A percentile compares a stretch with the other conserved stretches of the same genome.
Evolutionary conservation across 164 flowering plant genomes (phyloP).

Genomic region (Aristolochia fimbriata): DNA sequence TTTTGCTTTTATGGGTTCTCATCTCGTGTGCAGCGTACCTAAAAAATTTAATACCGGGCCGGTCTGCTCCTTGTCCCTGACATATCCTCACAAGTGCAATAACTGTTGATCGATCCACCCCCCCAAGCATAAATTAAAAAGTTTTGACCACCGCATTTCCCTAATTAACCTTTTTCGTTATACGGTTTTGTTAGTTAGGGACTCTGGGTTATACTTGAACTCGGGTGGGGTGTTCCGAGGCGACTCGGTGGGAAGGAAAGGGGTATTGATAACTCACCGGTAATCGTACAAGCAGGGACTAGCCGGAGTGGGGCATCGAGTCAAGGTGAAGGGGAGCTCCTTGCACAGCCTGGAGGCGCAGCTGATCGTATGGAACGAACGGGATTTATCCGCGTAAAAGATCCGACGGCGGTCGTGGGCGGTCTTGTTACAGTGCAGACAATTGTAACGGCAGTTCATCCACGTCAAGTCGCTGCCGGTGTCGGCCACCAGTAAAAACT

Average conservation of each 20-base stretch:
- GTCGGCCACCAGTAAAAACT: constrained; percentile 42
- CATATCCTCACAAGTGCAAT: too few relatives aligned
- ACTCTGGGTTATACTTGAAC: not conserved
- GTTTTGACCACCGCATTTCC: too few relatives aligned
- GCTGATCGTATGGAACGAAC: constrained; percentile 30
- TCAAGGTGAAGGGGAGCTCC: constrained; percentile 34
- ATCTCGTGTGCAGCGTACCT: too few relatives aligned
- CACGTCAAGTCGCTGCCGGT: constrained; percentile 80
- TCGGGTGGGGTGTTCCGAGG: not conserved
- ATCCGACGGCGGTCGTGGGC: constrained; percentile 5
- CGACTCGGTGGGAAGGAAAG: not conserved
- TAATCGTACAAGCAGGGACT: constrained; percentile 50
- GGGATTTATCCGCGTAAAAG: constrained; percentile 30
- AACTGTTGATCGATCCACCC: too few relatives aligned
- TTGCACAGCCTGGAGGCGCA: constrained; percentile 39
- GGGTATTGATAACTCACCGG: constrained; percentile 40
- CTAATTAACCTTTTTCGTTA: too few relatives aligned
- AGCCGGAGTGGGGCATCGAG: constrained; percentile 28
- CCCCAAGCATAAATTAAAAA: too few relatives aligned
- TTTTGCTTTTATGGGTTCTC: too few relatives aligned
- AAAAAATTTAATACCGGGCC: too few relatives aligned
- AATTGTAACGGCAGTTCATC: constrained; percentile 41
- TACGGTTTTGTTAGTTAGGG: too few relatives aligned
- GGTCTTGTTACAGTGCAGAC: constrained; percentile 9
- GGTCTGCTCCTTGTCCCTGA: too few relatives aligned